These are phyloP conservation scores for Peronospora farinosa DNA, from an alignment of 352 stramenopile genomes.

Conservation along the genomic window DNA sequence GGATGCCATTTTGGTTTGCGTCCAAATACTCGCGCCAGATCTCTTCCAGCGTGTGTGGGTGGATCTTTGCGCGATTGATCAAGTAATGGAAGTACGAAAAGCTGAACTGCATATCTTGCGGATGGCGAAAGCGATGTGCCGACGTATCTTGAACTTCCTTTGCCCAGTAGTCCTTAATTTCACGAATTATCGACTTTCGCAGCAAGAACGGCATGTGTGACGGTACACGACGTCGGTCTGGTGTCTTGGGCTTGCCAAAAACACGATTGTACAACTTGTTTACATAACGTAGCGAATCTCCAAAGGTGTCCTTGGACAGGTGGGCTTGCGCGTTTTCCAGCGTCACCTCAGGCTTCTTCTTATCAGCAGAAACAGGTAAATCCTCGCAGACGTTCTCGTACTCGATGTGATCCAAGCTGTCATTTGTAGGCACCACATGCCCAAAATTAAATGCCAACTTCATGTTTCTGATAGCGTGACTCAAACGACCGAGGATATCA, in stretches of 20 bases:
- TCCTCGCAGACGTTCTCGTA: conserved; percentile 62
- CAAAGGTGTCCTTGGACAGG: conserved; percentile 87
- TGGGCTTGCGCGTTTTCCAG: conserved; percentile 37
- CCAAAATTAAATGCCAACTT: conserved; percentile 33
- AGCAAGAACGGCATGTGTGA: conserved; percentile 94
- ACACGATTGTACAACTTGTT: conserved; percentile 89
- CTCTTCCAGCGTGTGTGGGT: conserved; percentile 60
- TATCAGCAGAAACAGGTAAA: conserved; percentile 6
- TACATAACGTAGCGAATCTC: conserved; percentile 87
- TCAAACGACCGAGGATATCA: conserved; percentile 10
- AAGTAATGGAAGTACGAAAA: conserved; percentile 95
- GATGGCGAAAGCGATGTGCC: conserved; percentile 85
- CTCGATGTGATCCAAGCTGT: conserved; percentile 55
- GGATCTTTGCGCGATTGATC: conserved; percentile 81
- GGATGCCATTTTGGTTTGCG: conserved; percentile 83
- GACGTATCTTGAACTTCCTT: conserved; percentile 73
- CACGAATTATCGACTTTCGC: conserved; percentile 77
- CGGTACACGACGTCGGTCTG: conserved; percentile 71
- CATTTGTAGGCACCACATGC: conserved; percentile 34
- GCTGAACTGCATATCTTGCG: conserved; percentile 92
- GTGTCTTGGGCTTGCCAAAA: conserved; percentile 64
- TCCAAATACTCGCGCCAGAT: conserved; percentile 88
- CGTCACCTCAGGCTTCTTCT: conserved; percentile 19
- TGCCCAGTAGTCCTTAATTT: conserved; percentile 85
- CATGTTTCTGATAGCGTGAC: conserved; percentile 18